Evolutionary conservation across 192 early-diverging fungal species (phyloP).

Genomic region (Lunasporangiospora selenospora): DNA sequence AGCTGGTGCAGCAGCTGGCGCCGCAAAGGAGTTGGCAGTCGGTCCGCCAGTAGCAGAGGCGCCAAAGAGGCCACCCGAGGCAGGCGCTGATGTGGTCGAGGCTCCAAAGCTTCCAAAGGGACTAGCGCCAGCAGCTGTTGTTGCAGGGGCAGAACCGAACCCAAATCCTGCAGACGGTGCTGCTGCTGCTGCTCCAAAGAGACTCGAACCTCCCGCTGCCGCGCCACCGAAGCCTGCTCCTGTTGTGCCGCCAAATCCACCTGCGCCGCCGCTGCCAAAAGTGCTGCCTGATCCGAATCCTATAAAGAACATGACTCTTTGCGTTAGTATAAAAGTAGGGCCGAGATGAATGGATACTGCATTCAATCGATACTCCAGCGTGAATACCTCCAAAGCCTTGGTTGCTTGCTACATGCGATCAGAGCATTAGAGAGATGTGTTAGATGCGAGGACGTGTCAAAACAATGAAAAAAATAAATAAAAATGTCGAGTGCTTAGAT

Average conservation of each 20-base stretch:
- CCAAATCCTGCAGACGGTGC: conserved; percentile 10
- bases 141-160: conserved; percentile 10
- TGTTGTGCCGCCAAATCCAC: conserved; percentile 2
- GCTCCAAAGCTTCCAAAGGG: conserved; percentile 15
- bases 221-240: conserved; percentile 25
- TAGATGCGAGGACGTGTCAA: too few relatives aligned
- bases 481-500: too few relatives aligned
- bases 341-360: too few relatives aligned
- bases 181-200: conserved; percentile 13
- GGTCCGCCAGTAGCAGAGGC: conserved; percentile 6
- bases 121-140: neutral
- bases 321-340: too few relatives aligned
- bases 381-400: too few relatives aligned
- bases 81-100: conserved; percentile 4
- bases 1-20: conserved; percentile 2
- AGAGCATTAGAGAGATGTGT: too few relatives aligned
- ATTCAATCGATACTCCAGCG: too few relatives aligned
- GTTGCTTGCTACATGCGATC: too few relatives aligned
- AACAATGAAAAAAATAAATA: too few relatives aligned
- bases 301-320: too few relatives aligned
- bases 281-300: too few relatives aligned
- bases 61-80: neutral
- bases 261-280: neutral
- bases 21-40: conserved; percentile 1
- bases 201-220: too few relatives aligned